phyloP scores from a whole-genome alignment of 306 rosid genomes.

The Sphenostylis stenocarpa region DNA sequence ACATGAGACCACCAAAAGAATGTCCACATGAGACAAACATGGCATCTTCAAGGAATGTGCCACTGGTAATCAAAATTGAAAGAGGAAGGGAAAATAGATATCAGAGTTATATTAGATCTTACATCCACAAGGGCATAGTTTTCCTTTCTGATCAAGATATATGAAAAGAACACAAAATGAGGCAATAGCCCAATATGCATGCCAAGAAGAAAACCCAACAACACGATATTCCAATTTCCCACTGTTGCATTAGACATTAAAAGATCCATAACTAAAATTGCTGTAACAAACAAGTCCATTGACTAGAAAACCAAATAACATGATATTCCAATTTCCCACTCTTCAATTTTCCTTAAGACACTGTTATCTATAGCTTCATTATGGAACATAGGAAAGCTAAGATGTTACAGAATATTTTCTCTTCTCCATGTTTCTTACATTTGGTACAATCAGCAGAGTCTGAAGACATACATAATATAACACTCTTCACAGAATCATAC shows the following conservation, averaged over 20 bases:
- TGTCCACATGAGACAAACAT: constrained; percentile 95
- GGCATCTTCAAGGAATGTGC: constrained; percentile 95
- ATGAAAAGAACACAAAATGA: not conserved
- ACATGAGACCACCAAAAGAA: constrained; percentile 95
- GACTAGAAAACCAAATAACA: constrained; percentile 16
- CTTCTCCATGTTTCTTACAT: constrained; percentile 1
- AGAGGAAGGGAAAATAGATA: constrained; percentile 15
- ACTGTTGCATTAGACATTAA: constrained; percentile 8
- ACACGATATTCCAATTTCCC: too few relatives aligned
- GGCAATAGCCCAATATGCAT: not conserved
- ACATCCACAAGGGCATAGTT: constrained; percentile 20
- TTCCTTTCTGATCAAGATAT: not conserved
- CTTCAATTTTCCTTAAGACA: not conserved
- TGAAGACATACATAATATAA: not conserved
- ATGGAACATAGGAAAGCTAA: not conserved
- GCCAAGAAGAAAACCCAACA: constrained; percentile 24
- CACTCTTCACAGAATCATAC: not conserved
- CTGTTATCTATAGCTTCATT: not conserved
- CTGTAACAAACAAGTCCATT: not conserved
- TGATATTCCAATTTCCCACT: not conserved
- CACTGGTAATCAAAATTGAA: constrained; percentile 46
- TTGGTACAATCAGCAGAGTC: not conserved
- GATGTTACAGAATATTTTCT: not conserved
- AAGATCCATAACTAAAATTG: not conserved
- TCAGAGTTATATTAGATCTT: constrained; percentile 28